Base-by-base conservation (phyloP, 2,329 filamentous ascomycete genomes). In the Trichoderma atroviride region DNA sequence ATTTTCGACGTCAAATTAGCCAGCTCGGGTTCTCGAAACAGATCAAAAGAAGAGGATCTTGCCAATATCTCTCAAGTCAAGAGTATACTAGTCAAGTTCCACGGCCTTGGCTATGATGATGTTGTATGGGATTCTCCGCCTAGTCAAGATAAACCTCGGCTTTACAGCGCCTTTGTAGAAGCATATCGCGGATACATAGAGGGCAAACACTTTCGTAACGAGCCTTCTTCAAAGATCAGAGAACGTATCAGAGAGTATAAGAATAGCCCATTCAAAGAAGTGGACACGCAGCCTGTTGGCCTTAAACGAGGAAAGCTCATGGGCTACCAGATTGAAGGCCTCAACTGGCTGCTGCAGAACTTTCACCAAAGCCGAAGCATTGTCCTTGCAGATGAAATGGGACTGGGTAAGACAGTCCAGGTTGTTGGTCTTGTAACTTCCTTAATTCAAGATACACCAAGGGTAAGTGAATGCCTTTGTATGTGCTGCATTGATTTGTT, bases 331-430 rank as follows among this genome's bases (percentile, higher is more conserved):
- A 82, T 96, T 56, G 92, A 97, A 70, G 96, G 96, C 24, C 83
- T 97, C 63, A 97, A 98, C 75, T 99, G 96, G 94, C 87, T 99
- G 2, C 90, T 97, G 70, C 94, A 92, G 78, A 96, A 96, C 76
- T 98, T 93, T 84, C 92, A 94, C 75, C 85, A 87, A 62, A 86
- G 90, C 73, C 90, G 92, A 76, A 98, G 96, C 75, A 92, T 94
- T 33, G 95, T 98, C 70, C 86, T 98, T 7, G 96, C 96, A 0
- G 96, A 99, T 76, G 96, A 99, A 77, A 99, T 99, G 96, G 96
- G 96, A 52, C 87, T 99, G 2, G 96, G 96, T 37, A 99, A 99
- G 82, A 99, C 96, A 0, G 93, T 99, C 37, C 96, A 99, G 78
- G 89, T 97, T 64, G 92, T 98, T 70, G 88, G 90, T 3, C 87